These are phyloP conservation scores for Coemansia pectinata DNA, from an alignment of 192 early-diverging fungal genomes.

Conservation along the genomic window DNA sequence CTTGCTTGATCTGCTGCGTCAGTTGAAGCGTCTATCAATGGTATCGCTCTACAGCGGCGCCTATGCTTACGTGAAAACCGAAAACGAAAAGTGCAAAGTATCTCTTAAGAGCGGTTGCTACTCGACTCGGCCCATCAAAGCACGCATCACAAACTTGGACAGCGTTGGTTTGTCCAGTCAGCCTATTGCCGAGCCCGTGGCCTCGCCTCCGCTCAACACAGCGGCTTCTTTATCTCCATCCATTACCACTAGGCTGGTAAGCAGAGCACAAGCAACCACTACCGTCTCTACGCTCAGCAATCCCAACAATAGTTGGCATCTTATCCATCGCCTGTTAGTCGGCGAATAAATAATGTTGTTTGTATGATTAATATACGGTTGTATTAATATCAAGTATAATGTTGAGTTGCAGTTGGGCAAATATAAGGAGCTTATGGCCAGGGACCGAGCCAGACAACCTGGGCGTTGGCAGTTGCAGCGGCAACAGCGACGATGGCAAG, in stretches of 20 bases:
- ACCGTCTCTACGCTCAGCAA: neutral
- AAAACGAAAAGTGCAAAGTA: neutral
- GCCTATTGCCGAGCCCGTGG: neutral
- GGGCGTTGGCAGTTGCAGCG: slow-evolving; percentile 17
- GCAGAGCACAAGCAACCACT: neutral
- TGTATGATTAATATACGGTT: neutral
- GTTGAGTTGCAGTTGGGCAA: neutral
- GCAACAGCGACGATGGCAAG: slow-evolving; percentile 16
- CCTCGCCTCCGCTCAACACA: neutral
- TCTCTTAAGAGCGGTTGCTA: neutral
- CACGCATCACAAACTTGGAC: slow-evolving; percentile 22
- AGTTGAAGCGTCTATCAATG: neutral
- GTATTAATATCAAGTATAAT: neutral
- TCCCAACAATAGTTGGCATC: slow-evolving; percentile 17
- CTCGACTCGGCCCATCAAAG: neutral
- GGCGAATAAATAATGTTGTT: slow-evolving; percentile 7
- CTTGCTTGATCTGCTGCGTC: slow-evolving; percentile 1
- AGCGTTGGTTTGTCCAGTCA: slow-evolving; percentile 16
- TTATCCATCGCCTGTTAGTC: slow-evolving; percentile 14
- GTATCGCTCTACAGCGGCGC: slow-evolving; percentile 29
- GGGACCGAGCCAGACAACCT: slow-evolving; percentile 21
- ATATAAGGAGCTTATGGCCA: neutral
- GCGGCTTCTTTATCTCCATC: neutral
- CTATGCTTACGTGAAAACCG: slow-evolving; percentile 25
- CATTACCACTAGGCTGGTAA: neutral